Conservation (phyloP, 345 rosid genomes). For the Gossypium arboreum region DNA sequence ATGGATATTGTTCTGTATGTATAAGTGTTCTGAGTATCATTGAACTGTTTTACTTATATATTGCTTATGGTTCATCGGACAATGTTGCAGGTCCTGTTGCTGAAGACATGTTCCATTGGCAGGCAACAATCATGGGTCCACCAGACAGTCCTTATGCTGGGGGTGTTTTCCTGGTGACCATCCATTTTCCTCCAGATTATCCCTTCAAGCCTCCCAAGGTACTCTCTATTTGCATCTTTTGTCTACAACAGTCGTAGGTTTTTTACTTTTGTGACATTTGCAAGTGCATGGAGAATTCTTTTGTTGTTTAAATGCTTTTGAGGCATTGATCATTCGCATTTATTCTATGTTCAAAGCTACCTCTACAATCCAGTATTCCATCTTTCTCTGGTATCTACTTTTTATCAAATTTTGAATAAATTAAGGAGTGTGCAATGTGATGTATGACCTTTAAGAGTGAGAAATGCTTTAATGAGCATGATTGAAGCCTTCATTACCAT, state of each 20-base stretch:
- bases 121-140: conserved; percentile 86
- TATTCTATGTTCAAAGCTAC: not conserved
- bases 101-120: conserved; percentile 88
- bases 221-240: not conserved
- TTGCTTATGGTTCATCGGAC: not conserved
- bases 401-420: not conserved
- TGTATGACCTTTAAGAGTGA: not conserved
- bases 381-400: no score
- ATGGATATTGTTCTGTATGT: not conserved
- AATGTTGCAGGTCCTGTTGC: conserved; percentile 65
- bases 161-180: conserved; percentile 77
- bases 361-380: not conserved
- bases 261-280: not conserved
- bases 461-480: not conserved
- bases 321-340: not conserved
- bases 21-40: not conserved
- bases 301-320: not conserved
- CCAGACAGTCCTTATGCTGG: conserved; percentile 79
- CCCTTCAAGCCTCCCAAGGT: conserved; percentile 87
- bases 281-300: not conserved
- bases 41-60: not conserved
- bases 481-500: not conserved
- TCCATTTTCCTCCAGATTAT: conserved; percentile 76
- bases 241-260: not conserved
- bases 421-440: no score